Evolutionary conservation across 306 rosid genomes (phyloP).

Genomic region (Quercus dentata): DNA sequence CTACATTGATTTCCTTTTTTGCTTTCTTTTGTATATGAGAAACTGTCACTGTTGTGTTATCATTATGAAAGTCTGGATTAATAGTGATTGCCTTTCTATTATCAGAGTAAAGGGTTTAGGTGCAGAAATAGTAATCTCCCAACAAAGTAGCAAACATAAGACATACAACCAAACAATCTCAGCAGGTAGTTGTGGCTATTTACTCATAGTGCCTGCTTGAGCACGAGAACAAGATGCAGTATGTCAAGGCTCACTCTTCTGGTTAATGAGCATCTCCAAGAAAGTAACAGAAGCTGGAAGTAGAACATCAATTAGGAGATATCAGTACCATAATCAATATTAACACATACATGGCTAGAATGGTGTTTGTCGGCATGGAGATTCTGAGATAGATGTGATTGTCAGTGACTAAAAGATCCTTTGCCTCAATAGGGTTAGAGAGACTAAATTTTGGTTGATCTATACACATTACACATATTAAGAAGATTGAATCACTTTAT

Average conservation of each 20-base stretch:
- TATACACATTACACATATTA: not conserved
- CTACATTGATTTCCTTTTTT: no score
- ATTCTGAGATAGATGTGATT: no score
- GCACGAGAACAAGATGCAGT: no score
- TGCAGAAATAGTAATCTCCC: not conserved
- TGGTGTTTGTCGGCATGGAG: no score
- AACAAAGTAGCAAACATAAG: not conserved
- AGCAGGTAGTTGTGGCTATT: not conserved
- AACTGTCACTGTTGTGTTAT: not conserved
- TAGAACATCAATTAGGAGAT: no score
- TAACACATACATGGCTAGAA: no score
- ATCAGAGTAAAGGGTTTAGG: not conserved
- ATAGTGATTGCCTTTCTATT: constrained; percentile 10
- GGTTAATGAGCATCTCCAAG: no score
- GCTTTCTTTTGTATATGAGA: no score
- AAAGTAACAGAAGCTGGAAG: no score
- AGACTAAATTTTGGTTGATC: not conserved
- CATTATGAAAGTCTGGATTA: not conserved
- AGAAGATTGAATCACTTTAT: not conserved
- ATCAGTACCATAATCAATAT: no score
- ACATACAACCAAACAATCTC: not conserved
- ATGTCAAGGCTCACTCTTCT: no score
- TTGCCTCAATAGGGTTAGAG: not conserved
- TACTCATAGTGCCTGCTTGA: not conserved
- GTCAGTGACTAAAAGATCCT: no score